Base-by-base conservation (phyloP, 2,329 filamentous ascomycete species). In the Epichloe coenophiala region DNA sequence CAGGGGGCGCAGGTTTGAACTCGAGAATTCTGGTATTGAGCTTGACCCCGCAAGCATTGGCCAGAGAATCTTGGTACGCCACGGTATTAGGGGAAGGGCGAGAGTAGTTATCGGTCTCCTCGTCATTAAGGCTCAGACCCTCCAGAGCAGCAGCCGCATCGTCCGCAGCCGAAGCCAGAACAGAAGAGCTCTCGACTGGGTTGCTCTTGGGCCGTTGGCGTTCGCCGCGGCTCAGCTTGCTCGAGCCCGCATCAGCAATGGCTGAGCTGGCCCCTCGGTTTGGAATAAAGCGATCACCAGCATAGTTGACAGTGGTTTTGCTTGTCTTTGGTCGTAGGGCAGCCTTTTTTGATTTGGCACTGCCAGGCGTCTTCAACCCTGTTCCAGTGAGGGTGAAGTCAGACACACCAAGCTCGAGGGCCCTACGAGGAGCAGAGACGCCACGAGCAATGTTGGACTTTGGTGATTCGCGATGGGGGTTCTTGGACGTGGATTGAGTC, bases 1-100 rank as follows among this genome's bases (percentile, higher is more conserved):
- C 93, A 4, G 93, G 93, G 93, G 93, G 81, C 2, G 91, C 89
- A 50, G 93, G 93, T 82, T 98, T 98, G 78, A 96, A 98, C 53
- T 93, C 87, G 48, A 98, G 84, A 60, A 98, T 98, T 55, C 93
- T 87, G 50, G 90, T 94, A 74, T 90, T 95, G 55, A 95, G 79
- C 63, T 83, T 91, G 55, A 98, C 88, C 51, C 90, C 93, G 66
- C 91, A 97, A 47, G 91, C 91, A 58, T 83, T 84, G 44, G 91
- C 90, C 44, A 97, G 74, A 3, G 89, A 91, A 53, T 93, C 88
- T 68, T 96, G 86, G 68, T 96, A 97, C 21, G 91, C 91, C 49
- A 88, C 81, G 2, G 87, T 84, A 68, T 93, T 89, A 51, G 90
- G 90, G 7, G 89, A 88, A 13, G 87, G 84, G 55, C 89, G 88